Conservation (phyloP, 176 grass and related monocot species). For the Juncus effusus region DNA sequence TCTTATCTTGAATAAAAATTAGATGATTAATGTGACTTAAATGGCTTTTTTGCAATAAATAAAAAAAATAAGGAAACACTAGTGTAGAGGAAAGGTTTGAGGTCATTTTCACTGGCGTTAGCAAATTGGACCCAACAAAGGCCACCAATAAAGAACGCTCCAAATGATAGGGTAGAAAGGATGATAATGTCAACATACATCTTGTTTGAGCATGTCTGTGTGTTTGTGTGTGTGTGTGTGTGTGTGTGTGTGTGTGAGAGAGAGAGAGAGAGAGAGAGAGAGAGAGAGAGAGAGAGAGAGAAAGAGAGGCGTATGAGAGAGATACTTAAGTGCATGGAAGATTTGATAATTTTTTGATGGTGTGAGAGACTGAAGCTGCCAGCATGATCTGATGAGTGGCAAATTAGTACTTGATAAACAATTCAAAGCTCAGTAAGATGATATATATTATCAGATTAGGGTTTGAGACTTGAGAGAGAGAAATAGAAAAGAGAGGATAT, state of each 20-base stretch:
- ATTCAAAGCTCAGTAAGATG: too few relatives aligned
- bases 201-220: too few relatives aligned
- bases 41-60: too few relatives aligned
- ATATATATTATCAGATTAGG: neutral
- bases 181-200: neutral
- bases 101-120: slow-evolving; percentile 16
- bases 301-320: slow-evolving; percentile 11
- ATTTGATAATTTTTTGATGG: slow-evolving; percentile 18
- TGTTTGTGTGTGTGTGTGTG: too few relatives aligned
- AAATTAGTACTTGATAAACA: neutral
- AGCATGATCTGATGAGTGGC: slow-evolving; percentile 36
- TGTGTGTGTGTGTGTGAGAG: neutral
- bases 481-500: slow-evolving; percentile 1
- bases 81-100: neutral
- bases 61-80: neutral
- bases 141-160: slow-evolving; percentile 17
- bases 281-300: neutral
- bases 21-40: too few relatives aligned
- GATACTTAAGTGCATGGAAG: neutral
- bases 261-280: neutral
- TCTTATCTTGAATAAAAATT: too few relatives aligned
- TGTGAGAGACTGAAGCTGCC: slow-evolving; percentile 43
- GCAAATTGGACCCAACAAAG: neutral
- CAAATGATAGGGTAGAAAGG: slow-evolving; percentile 20
- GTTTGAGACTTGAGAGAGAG: slow-evolving; percentile 5